Evolutionary conservation across 192 early-diverging fungal genomes (phyloP), one percentile per base, ranked within the genome.

Genomic region (Mycoemilia scoparia): DNA sequence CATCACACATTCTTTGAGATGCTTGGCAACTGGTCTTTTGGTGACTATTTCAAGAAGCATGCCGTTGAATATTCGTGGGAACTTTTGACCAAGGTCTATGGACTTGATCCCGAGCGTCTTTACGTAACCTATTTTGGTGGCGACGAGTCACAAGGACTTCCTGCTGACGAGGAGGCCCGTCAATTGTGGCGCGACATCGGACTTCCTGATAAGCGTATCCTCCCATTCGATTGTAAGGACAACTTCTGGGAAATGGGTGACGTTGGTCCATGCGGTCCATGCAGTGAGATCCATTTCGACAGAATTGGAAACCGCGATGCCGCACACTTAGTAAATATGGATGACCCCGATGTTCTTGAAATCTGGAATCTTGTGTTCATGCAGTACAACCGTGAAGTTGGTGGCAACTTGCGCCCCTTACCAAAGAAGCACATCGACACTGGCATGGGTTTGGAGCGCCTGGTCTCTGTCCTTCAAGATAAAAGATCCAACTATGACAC

Each of bases 171-270:
- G 29, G 92, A 93, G 45, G 84, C 87, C n/a, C 81, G 73, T 53
- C 55, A 92, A 46, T 50, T 86, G 38, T 97, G 92, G 92, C 53
- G 83, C 20, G 74, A 84, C 57, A 62, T 87, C 41, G 92, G 92
- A 24, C 61, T 97, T 5, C 69, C 73, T 10, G 79, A 77, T 41
- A 54, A 71, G 24, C 86, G 75, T 36, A 70, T 97, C 36, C 43
- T 97, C 34, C 88, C 87, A 17, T 84, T 84, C 24, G 77, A 78
- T 34, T 57, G 60, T 14, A 93, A 93, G 64, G 92, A 97, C 44
- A 97, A 97, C 70, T 97, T 97, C 52, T 97, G 92, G 92, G 84
- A 95, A 69, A 95, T 95, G 89, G 89, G 89, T 33, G 89, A 95
- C 39, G 74, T 78, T 29, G 91, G 92, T 20, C 92, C 92, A 13